Base-by-base conservation (phyloP, 2,329 filamentous ascomycete species). In the Pseudopyrenochaeta lycopersici region DNA sequence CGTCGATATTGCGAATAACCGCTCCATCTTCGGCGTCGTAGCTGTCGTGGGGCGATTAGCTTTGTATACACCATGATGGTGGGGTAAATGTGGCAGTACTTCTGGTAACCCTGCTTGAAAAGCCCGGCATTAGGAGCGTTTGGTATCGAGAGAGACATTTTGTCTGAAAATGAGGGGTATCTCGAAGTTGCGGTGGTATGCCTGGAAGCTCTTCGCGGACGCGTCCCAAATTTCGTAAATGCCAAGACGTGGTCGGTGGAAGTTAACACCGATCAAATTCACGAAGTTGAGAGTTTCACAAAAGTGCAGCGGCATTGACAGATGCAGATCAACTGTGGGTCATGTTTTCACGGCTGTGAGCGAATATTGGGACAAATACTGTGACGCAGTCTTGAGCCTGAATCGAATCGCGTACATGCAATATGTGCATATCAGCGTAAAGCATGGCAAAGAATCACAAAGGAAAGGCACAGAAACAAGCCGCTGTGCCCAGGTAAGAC, bases 21-120 rank as follows among this genome's bases (percentile, higher is more conserved):
- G 95, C 96, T 76, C 95, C 95, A 90, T 99, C 95, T 88, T 99
- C 96, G 57, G 94, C 89, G 76, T 98, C 94, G 82, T 99, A 97
- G 85, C 96, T 98, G 74, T 64, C 55, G 58, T 65, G 61, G 60
- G 60, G 60, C 74, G 64, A 80, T 80, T 68, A 72, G 64, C 45
- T 60, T 49, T 23, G 53, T 54, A 30, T 51, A 46, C 29, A 47
- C 54, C 59, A 57, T 49, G 40, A 53, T 61, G 58, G 61, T 55
- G 59, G 59, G 53, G 54, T 49, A 46, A 14, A 20, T 17, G 46
- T 43, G 39, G 52, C 80, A 85, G 75, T 86, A 97, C 93, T 90
- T 96, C 79, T 93, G 93, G 82, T 99, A 99, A 71, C 94, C 94
- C 70, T 88, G 84, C 84, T 98, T 98, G 85, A 99, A 98, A 35